Conservation (phyloP, 176 grass and related monocot genomes). For the Oryza meyeriana region DNA sequence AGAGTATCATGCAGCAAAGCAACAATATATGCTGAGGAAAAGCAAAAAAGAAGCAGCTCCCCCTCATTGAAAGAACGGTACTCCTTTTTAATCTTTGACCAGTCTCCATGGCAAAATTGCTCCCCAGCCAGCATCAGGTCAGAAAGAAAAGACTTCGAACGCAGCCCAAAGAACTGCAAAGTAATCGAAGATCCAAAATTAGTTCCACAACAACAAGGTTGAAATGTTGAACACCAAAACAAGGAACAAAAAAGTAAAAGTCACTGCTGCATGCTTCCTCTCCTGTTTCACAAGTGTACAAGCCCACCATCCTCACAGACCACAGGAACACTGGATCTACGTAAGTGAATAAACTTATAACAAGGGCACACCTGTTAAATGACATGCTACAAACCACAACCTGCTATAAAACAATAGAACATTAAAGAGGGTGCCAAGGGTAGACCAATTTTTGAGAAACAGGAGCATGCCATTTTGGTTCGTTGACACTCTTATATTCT, state of each 20-base stretch:
- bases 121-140: constrained; percentile 73
- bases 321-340: neutral
- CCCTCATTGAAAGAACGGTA: constrained; percentile 72
- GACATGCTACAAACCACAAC: neutral
- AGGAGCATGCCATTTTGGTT: neutral
- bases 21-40: constrained; percentile 90
- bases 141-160: constrained; percentile 60
- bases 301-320: neutral
- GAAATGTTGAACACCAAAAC: neutral
- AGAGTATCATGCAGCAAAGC: constrained; percentile 87
- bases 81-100: constrained; percentile 68
- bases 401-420: neutral
- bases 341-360: neutral
- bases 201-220: neutral
- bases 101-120: constrained; percentile 82
- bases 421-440: neutral
- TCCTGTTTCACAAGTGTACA: neutral
- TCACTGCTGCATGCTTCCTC: neutral
- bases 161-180: constrained; percentile 77
- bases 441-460: neutral
- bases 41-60: constrained; percentile 85
- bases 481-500: neutral
- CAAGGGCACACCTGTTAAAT: neutral
- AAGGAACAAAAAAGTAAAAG: neutral
- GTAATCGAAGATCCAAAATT: constrained; percentile 5